These are phyloP conservation scores for Eimeria acervulina DNA, from an alignment of 169 alveolate genomes.

Conservation along the genomic window DNA sequence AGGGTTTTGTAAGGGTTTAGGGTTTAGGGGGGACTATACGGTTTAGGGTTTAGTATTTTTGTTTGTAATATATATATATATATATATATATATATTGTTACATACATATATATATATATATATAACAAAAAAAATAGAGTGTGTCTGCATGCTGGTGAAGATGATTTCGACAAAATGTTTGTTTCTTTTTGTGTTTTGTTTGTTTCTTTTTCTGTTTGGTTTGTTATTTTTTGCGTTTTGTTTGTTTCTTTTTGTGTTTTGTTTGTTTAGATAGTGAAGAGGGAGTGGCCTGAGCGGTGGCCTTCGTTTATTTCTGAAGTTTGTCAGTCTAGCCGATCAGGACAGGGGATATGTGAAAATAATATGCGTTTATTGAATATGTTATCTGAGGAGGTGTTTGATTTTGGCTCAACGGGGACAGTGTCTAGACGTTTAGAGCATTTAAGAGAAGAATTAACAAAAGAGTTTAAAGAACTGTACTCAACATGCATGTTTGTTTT, in stretches of 20 bases:
- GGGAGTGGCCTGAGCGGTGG: conserved; percentile 99
- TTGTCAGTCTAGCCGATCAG: conserved; percentile 96
- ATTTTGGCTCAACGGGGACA: conserved; percentile 95
- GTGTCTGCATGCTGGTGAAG: too few species aligned
- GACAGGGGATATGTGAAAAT: conserved; percentile 98
- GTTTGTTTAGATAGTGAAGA: conserved; percentile 92
- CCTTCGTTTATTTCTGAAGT: conserved; percentile 98
- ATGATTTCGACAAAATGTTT: too few species aligned
- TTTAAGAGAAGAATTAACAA: conserved; percentile 89
- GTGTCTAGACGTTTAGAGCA: conserved; percentile 91
- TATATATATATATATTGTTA: too few species aligned
- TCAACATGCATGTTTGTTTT: conserved; percentile 95
- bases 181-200: neutral
- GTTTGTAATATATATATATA: too few species aligned
- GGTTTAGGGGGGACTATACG: too few species aligned
- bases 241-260: neutral
- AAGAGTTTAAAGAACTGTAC: conserved; percentile 90
- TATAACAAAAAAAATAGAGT: too few species aligned
- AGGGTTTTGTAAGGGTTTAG: too few species aligned
- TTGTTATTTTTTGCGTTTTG: neutral
- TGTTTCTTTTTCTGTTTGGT: neutral
- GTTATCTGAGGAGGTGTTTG: conserved; percentile 94
- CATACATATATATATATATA: too few species aligned
- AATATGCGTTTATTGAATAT: conserved; percentile 97
- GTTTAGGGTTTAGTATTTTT: too few species aligned